Percentiles rank a stretch among this genome's conserved stretches.
Conservation (phyloP, 2,329 filamentous ascomycete genomes). For the Cadophora malorum region DNA sequence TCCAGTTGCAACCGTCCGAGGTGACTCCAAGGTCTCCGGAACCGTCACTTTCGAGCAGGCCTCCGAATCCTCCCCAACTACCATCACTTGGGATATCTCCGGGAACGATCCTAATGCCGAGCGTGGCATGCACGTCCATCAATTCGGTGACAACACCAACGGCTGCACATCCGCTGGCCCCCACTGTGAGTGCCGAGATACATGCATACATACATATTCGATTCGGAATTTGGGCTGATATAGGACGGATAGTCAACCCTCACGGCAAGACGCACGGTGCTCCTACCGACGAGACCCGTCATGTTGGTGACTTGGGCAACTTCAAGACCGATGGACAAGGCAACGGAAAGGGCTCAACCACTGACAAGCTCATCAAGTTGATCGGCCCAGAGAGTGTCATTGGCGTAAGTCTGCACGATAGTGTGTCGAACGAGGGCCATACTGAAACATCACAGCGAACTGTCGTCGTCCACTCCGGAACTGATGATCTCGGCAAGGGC, state of each 20-base stretch:
- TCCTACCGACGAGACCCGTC: constrained; percentile 80
- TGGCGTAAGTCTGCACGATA: constrained; percentile 65
- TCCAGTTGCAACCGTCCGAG: constrained; percentile 92
- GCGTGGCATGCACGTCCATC: constrained; percentile 98
- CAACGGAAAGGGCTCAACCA: constrained; percentile 80
- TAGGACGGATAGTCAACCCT: constrained; percentile 80
- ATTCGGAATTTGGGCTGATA: constrained; percentile 25
- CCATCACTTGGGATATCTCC: constrained; percentile 88
- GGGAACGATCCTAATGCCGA: constrained; percentile 94
- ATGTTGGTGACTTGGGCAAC: constrained; percentile 98
- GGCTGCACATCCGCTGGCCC: constrained; percentile 98
- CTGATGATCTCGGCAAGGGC: constrained; percentile 95
- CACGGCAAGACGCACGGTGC: constrained; percentile 90
- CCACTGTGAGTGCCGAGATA: constrained; percentile 74
- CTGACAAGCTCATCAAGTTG: constrained; percentile 89
- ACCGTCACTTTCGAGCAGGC: constrained; percentile 95
- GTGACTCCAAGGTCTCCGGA: constrained; percentile 94
- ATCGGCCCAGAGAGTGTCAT: constrained; percentile 95
- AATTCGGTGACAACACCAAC: constrained; percentile 99
- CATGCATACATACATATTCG: constrained; percentile 17
- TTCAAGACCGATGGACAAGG: constrained; percentile 93
- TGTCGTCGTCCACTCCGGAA: constrained; percentile 91
- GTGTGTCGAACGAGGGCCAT: not conserved
- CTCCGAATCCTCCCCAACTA: constrained; percentile 81
- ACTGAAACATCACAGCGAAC: constrained; percentile 70